These are phyloP conservation scores for Zymoseptoria passerinii DNA, from an alignment of 2,329 filamentous ascomycete genomes.

Conservation along the genomic window DNA sequence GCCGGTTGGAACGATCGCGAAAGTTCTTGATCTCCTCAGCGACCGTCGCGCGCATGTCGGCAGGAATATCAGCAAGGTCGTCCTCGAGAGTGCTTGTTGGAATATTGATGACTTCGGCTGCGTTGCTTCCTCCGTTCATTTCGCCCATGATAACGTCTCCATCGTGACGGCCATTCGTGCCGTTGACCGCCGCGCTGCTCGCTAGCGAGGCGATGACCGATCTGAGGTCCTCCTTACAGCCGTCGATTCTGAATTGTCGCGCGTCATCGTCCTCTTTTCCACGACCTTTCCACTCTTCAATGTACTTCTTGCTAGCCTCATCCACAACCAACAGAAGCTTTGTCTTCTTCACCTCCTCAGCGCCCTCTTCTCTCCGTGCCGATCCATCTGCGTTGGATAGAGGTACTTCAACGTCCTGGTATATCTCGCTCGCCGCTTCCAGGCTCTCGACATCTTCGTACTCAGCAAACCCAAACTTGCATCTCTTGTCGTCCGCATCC, in stretches of 20 bases:
- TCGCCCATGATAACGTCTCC: conserved; percentile 37
- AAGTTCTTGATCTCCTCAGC: conserved; percentile 91
- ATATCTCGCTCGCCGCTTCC: conserved; percentile 72
- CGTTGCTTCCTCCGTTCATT: conserved; percentile 45
- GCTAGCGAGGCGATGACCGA: conserved; percentile 63
- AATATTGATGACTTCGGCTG: conserved; percentile 82
- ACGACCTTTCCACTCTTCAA: conserved; percentile 69
- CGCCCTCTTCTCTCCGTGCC: conserved; percentile 38
- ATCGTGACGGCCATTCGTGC: conserved; percentile 18
- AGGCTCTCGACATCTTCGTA: conserved; percentile 88
- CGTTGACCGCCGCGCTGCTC: conserved; percentile 46
- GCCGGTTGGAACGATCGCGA: conserved; percentile 77
- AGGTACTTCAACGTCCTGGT: conserved; percentile 75
- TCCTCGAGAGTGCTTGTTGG: conserved; percentile 70
- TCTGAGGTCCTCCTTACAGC: conserved; percentile 59
- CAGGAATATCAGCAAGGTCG: conserved; percentile 88
- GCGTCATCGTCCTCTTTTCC: conserved; percentile 55
- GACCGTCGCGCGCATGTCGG: conserved; percentile 92
- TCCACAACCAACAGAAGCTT: conserved; percentile 57
- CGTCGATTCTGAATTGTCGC: conserved; percentile 59
- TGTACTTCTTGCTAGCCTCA: conserved; percentile 70
- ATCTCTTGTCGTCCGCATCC: conserved; percentile 70
- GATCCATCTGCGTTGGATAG: conserved; percentile 44
- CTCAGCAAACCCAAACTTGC: conserved; percentile 90
- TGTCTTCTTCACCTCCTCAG: conserved; percentile 30